Evolutionary conservation across 2,329 filamentous ascomycete genomes (phyloP).

Genomic region (Diplodia sapinea): DNA sequence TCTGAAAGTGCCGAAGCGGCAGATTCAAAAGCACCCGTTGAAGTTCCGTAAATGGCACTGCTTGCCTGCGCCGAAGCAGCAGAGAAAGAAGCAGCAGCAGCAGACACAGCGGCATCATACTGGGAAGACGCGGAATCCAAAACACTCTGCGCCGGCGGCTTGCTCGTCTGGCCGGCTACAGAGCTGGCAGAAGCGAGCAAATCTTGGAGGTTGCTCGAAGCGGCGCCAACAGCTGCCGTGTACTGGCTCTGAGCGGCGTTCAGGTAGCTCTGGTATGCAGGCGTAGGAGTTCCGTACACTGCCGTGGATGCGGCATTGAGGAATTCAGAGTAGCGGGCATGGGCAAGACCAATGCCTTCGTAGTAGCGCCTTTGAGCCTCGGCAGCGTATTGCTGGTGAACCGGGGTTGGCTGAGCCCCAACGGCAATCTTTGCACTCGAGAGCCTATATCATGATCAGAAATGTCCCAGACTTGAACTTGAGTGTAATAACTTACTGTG

Average conservation of each 20-base stretch:
- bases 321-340: conserved; percentile 79
- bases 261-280: conserved; percentile 53
- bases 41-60: conserved; percentile 53
- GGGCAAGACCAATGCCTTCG: conserved; percentile 76
- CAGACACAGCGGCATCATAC: conserved; percentile 53
- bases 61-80: conserved; percentile 51
- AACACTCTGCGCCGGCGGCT: conserved; percentile 47
- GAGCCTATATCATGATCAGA: conserved; percentile 49
- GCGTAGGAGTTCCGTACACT: conserved; percentile 68
- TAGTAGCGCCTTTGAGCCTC: conserved; percentile 73
- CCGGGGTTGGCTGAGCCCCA: conserved; percentile 65
- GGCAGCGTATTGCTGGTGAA: conserved; percentile 62
- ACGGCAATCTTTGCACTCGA: conserved; percentile 70
- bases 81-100: conserved; percentile 51
- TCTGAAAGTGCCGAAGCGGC: conserved; percentile 55
- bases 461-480: not conserved
- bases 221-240: conserved; percentile 42
- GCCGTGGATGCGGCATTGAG: conserved; percentile 73
- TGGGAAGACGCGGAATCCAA: conserved; percentile 52
- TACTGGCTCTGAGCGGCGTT: conserved; percentile 41
- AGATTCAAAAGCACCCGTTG: conserved; percentile 44
- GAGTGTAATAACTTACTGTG: conserved; percentile 53
- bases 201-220: conserved; percentile 40
- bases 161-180: conserved; percentile 43
- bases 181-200: conserved; percentile 49